phyloP scores from a whole-genome alignment of 305 asterid genomes.

The Fraxinus nigra region DNA sequence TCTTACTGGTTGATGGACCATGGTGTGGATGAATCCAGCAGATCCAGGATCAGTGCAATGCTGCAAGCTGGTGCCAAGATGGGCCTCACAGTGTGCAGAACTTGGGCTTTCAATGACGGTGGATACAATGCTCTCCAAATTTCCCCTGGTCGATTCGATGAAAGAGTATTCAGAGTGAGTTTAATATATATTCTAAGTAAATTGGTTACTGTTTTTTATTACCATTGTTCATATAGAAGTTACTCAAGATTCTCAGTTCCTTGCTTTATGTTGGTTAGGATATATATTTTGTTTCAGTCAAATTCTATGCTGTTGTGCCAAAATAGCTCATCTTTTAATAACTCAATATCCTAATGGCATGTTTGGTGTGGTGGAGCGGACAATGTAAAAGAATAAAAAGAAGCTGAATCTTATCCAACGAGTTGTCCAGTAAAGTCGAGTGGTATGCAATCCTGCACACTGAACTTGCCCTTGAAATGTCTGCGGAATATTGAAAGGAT shows the following conservation, averaged over 20 bases:
- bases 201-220: not conserved
- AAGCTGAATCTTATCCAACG: not conserved
- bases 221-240: not conserved
- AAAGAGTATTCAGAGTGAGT: slow-evolving; percentile 80
- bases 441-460: not conserved
- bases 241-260: not conserved
- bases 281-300: not conserved
- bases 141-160: slow-evolving; percentile 87
- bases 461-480: not conserved
- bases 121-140: slow-evolving; percentile 88
- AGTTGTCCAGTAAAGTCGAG: not conserved
- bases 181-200: not conserved
- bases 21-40: slow-evolving; percentile 65
- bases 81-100: slow-evolving; percentile 95
- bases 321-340: not conserved
- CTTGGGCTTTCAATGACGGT: slow-evolving; percentile 99
- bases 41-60: slow-evolving; percentile 56
- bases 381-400: not conserved
- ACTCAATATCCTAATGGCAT: not conserved
- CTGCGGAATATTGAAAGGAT: not conserved
- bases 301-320: not conserved
- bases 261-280: not conserved
- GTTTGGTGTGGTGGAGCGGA: not conserved
- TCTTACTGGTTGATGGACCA: slow-evolving; percentile 99
- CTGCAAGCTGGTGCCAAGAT: slow-evolving; percentile 82